These are phyloP conservation scores for Azolla pinnata DNA, from an alignment of 75 land plant species.

Conservation along the genomic window DNA sequence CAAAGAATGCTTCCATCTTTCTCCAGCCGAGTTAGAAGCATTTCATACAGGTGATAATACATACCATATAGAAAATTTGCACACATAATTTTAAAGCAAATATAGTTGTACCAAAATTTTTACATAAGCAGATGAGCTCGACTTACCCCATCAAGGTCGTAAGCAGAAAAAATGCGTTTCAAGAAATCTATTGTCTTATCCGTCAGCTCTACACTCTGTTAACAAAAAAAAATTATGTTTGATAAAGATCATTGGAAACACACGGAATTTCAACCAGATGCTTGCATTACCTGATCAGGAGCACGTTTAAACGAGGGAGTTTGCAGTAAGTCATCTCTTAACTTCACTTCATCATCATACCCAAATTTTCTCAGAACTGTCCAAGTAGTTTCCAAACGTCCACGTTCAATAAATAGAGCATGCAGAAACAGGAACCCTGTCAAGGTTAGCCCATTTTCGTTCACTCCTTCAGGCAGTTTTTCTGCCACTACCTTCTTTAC, in stretches of 20 bases:
- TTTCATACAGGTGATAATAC: too few relatives aligned
- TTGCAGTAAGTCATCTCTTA: constrained; percentile 68
- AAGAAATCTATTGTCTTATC: constrained; percentile 66
- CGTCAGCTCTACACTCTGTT: constrained; percentile 91
- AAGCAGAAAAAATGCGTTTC: constrained; percentile 52
- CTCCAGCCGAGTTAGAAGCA: too few relatives aligned
- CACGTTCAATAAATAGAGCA: constrained; percentile 95
- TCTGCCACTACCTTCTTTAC: constrained; percentile 96
- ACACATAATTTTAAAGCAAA: not conserved
- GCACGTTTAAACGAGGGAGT: constrained; percentile 44
- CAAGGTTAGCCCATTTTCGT: constrained; percentile 87
- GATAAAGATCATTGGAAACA: not conserved
- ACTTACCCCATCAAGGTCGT: constrained; percentile 67
- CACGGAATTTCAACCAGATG: not conserved
- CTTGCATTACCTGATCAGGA: constrained; percentile 73
- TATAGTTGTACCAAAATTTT: not conserved
- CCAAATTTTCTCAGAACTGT: constrained; percentile 93
- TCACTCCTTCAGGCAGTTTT: constrained; percentile 84
- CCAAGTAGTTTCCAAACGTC: constrained; percentile 98
- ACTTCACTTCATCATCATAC: constrained; percentile 85
- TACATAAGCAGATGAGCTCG: not conserved
- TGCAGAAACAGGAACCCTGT: constrained; percentile 95
- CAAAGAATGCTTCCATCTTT: too few relatives aligned
- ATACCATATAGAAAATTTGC: too few relatives aligned
- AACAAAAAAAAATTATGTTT: constrained; percentile 2